Evolutionary conservation across 768 basidiomycete genomes (phyloP), one percentile per base, ranked within the genome.

Genomic region (Boletus vermiculosoides): DNA sequence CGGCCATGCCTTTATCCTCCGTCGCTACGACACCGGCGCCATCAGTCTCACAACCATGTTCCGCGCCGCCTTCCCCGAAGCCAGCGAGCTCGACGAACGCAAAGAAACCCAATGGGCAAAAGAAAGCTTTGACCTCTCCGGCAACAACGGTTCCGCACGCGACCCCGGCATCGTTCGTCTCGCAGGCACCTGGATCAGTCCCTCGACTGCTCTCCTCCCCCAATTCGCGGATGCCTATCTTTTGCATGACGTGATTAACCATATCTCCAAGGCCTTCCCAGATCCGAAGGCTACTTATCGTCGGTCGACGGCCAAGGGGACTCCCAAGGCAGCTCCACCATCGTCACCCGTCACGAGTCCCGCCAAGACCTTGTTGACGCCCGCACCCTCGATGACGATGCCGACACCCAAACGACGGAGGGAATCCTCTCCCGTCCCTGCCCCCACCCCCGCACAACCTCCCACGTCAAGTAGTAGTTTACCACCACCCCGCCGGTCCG

Each of bases 21-120:
- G 94, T 45, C 86, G 95, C 53, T 94, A 90, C 64, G 95, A 98
- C 74, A 96, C 94, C 4, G 87, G 90, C 57, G 93, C 93, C 20
- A 83, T 98, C 73, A 90, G 88, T 61, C 82, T 94, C 11, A 96
- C 94, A 11, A 96, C 94, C 55, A 96, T 98, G 94, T 96, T 91
- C 76, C 90, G 94, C 56, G 94, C 94, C 9, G 93, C 93, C 0
- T 98, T 93, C 72, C 94, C 94, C 11, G 83, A 79, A 39, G 90
- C 93, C 4, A 76, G 77, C 42, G 91, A 94, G 2, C 76, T 80
- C 47, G 85, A 88, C 18, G 94, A 98, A 72, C 87, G 83, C 70
- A 75, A 74, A 13, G 94, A 97, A 71, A 78, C 89, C 41, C 80
- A 83, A 41, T 96, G 92, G 91, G 87, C 94, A 57, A 90, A 88